phyloP scores from a whole-genome alignment of 352 stramenopile species.

The Sclerospora graminicola region DNA sequence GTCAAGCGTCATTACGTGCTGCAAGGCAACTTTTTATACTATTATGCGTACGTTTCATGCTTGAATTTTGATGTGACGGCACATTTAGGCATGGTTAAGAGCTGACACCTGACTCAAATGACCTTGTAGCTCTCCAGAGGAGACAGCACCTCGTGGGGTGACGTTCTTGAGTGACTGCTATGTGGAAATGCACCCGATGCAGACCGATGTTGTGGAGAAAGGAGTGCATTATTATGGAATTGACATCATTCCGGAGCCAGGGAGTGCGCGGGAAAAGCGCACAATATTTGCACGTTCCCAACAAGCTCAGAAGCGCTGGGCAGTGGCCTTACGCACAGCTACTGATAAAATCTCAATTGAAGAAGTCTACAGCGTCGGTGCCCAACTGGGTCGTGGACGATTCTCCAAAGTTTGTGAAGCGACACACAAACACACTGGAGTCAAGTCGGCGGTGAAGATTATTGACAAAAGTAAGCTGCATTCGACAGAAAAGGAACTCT shows the following conservation, averaged over 20 bases:
- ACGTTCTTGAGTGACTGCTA: conserved; percentile 79
- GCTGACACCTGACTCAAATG: no score
- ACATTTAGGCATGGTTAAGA: no score
- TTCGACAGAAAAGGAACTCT: conserved; percentile 78
- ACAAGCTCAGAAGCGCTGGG: conserved; percentile 75
- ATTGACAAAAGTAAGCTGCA: conserved; percentile 89
- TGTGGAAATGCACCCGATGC: conserved; percentile 37
- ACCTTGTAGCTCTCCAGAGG: conserved; percentile 50
- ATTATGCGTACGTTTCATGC: conserved; percentile 73
- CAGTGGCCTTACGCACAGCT: conserved; percentile 52
- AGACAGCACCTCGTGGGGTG: conserved; percentile 59
- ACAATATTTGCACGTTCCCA: conserved; percentile 76
- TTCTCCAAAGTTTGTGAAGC: conserved; percentile 86
- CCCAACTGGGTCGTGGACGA: conserved; percentile 78
- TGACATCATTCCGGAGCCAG: conserved; percentile 71
- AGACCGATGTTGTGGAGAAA: conserved; percentile 65
- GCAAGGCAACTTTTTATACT: conserved; percentile 85
- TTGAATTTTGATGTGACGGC: no score
- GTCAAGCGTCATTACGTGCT: conserved; percentile 81
- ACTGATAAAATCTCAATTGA: conserved; percentile 85
- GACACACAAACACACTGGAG: conserved; percentile 42
- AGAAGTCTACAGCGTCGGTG: conserved; percentile 84
- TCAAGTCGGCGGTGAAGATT: conserved; percentile 87
- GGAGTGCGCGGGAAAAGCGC: conserved; percentile 54
- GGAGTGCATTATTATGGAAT: conserved; percentile 79